Base-by-base conservation (phyloP, 176 grass and related monocot species). In the Musa schizocarpa region DNA sequence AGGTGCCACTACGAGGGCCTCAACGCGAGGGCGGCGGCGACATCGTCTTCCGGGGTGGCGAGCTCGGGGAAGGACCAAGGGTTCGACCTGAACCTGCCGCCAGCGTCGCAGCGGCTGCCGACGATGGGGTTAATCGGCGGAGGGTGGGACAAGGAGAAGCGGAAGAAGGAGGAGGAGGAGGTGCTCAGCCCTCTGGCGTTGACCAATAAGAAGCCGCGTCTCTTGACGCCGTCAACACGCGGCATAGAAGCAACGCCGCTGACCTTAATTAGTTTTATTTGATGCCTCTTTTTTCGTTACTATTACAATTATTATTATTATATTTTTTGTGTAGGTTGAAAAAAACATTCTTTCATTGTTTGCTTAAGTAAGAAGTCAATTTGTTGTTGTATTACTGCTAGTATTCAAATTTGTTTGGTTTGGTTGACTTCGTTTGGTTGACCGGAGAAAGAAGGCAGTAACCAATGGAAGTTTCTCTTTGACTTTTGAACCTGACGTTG, bases 181-280 rank as follows among this genome's bases (percentile, higher is more conserved):
- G 65, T 43, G 24, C 65, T 68, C 13, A 68, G 65, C 65, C 65
- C 65, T 43, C 65, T 68, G 65, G 65, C 65, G 65, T 68, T 68
- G 12, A 68, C 65, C 10, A 9, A 0, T 24, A 43, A 14, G 65
- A 24, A 24, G 65, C 65, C 27, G 6, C 2, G 1, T 43, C 4
- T 43, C 12, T 68, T 27, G 65, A 27, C 26, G 9, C 25, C 26
- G 24, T 34, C 65, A 48, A 68, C 19, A 1, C 11, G 13, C 65
- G 23, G 11, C 25, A 8, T 68, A 2, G 13, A 12, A 14, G 4
- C 65, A 1, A 6, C 65, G 65, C 12, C 43, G 26, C 65, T 26
- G 24, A 48, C 65, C 14, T 17, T 68, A 43, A 48, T 68, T n/a
- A 68, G 27, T 43, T 68, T 68, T 26, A 68, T 68, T n/a, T 68